Conservation (phyloP, 169 alveolate genomes). For the Cardiosporidium cionae region DNA sequence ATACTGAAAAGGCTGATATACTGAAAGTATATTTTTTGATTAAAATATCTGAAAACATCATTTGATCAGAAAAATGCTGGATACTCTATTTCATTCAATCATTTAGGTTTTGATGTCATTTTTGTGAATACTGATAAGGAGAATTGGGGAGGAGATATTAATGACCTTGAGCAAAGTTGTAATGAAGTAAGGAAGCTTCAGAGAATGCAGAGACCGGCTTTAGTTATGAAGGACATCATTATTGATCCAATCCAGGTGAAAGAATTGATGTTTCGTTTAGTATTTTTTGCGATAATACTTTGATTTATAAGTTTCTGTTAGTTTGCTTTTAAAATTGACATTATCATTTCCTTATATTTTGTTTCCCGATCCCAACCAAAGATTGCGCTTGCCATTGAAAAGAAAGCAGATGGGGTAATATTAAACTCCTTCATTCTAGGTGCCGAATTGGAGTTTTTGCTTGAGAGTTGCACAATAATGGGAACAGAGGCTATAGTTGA, state of each 20-base stretch:
- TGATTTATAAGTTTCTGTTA: no score
- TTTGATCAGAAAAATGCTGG: no score
- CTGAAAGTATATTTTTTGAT: no score
- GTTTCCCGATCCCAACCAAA: neutral
- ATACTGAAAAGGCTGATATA: no score
- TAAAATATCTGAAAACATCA: no score
- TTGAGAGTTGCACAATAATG: neutral
- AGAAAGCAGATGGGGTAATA: constrained; percentile 2
- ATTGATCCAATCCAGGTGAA: constrained; percentile 33
- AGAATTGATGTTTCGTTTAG: no score
- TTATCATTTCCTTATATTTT: no score
- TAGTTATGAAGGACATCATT: constrained; percentile 27
- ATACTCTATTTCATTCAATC: no score
- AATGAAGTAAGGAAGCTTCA: neutral
- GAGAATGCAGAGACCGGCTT: constrained; percentile 12
- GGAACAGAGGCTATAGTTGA: constrained; percentile 6
- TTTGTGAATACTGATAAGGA: neutral
- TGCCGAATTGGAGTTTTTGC: neutral
- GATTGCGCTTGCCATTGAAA: constrained; percentile 2
- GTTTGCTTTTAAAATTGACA: no score
- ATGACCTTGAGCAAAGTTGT: neutral
- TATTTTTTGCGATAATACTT: no score
- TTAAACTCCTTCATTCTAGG: neutral
- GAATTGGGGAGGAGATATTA: neutral
- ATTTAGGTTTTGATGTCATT: neutral